Evolutionary conservation across 495 filamentous ascomycete species (phyloP).

Genomic region (Penicillium mononematosum): DNA sequence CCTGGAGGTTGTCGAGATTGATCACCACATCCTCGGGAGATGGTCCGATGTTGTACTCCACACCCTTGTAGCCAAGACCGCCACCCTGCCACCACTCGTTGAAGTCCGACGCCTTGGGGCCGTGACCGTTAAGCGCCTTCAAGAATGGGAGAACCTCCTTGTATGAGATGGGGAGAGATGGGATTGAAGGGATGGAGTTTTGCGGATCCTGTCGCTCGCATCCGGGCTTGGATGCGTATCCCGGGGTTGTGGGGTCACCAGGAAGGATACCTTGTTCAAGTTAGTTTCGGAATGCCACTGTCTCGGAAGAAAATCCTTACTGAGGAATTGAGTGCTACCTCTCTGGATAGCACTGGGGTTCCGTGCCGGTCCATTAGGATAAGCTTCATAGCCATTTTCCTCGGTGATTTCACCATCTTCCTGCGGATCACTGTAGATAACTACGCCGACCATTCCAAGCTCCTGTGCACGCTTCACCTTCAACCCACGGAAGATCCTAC

Average conservation of each 20-base stretch:
- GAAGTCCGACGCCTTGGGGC: conserved; percentile 74
- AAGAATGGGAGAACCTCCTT: conserved; percentile 80
- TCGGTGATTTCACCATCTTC: conserved; percentile 82
- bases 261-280: conserved; percentile 54
- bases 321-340: conserved; percentile 86
- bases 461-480: conserved; percentile 94
- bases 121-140: conserved; percentile 84
- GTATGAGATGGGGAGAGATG: conserved; percentile 91
- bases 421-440: conserved; percentile 87
- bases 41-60: conserved; percentile 89
- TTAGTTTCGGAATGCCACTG: neutral
- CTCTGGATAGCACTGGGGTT: conserved; percentile 88
- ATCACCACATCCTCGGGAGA: conserved; percentile 72
- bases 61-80: conserved; percentile 76
- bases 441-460: conserved; percentile 81
- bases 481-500: conserved; percentile 80
- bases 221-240: conserved; percentile 90
- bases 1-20: conserved; percentile 83
- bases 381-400: conserved; percentile 73
- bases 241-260: conserved; percentile 81
- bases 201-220: conserved; percentile 72
- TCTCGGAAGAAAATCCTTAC: conserved; percentile 31
- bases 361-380: conserved; percentile 84
- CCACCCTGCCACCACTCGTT: conserved; percentile 69
- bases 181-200: conserved; percentile 73